Evolutionary conservation across 306 rosid species (phyloP), one percentile per base, ranked within the genome.

Genomic region (Hippophae gyantsensis): DNA sequence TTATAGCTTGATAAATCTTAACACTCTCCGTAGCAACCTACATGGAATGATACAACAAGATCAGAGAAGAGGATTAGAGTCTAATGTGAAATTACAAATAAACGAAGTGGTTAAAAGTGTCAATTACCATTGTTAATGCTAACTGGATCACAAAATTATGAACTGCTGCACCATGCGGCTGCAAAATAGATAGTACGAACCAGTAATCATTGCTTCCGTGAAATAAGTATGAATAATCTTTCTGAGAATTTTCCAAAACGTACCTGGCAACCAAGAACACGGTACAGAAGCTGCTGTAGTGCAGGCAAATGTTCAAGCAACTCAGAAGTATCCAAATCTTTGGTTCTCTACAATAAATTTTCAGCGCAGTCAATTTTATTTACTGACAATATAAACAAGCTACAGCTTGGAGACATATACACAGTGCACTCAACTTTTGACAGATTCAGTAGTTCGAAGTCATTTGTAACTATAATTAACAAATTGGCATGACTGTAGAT

Each of bases 141-240:
- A 86, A 78, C 79, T 84, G 97, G 71, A 93, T 77, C 63, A 93
- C 81, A 71, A 78, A 82, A 71, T 93, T 93, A 76, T 86, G 85
- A 54, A 84, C 79, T 69, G 97, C 88, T 54, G 99, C 95, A 51
- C 97, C 99, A 66, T 89, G 90, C 41, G 99, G 99, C 99, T 93
- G 84, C 79, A 84, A 43, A 61, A 56, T 55, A 52, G 45, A 8
- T 26, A 49, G 42, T 52, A 10, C 48, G 6, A 32, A 2, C 1
- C 38, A 32, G 5, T 32, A 32, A 32, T 32, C 38, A 32, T 32
- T 32, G 38, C 38, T 32, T 32, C 38, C 5, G 38, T 4, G 38
- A 32, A 32, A 32, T 32, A 32, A 32, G 3, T 32, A 32, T 32
- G 38, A 32, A 32, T 32, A 2, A 32, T 32, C 4, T 32, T 32